Conservation (phyloP, 768 basidiomycete genomes). For the Russula griseocarnosa region DNA sequence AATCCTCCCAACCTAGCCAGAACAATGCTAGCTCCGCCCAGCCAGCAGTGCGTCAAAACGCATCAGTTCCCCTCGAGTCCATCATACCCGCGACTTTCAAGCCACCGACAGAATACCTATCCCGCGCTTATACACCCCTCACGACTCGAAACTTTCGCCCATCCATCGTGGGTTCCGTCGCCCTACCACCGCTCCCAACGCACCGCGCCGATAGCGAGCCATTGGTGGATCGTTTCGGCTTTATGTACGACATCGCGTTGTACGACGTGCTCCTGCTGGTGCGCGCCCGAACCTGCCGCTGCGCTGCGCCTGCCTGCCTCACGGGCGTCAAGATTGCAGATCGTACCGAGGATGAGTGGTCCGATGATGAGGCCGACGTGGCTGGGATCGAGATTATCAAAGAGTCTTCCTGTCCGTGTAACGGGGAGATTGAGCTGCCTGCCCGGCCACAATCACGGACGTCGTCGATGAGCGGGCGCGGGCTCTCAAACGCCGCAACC, state of each 20-base stretch:
- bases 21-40: constrained; percentile 29
- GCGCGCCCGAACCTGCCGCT: constrained; percentile 66
- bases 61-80: constrained; percentile 66
- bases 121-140: constrained; percentile 67
- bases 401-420: constrained; percentile 39
- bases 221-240: constrained; percentile 84
- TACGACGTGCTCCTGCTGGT: constrained; percentile 77
- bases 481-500: background rate
- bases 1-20: constrained; percentile 17
- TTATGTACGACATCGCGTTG: constrained; percentile 80
- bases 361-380: constrained; percentile 62
- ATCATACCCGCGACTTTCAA: constrained; percentile 78
- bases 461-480: constrained; percentile 6
- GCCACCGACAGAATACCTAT: constrained; percentile 81
- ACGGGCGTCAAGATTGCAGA: constrained; percentile 88
- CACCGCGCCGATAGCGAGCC: constrained; percentile 52
- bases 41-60: constrained; percentile 34
- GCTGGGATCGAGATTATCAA: constrained; percentile 40
- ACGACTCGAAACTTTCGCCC: constrained; percentile 74
- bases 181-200: constrained; percentile 52
- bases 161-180: constrained; percentile 55
- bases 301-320: constrained; percentile 75
- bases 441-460: constrained; percentile 7
- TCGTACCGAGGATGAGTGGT: constrained; percentile 70
- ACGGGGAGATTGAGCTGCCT: constrained; percentile 32